phyloP scores from a whole-genome alignment of 352 stramenopile species.

The Plasmopara muralis region DNA sequence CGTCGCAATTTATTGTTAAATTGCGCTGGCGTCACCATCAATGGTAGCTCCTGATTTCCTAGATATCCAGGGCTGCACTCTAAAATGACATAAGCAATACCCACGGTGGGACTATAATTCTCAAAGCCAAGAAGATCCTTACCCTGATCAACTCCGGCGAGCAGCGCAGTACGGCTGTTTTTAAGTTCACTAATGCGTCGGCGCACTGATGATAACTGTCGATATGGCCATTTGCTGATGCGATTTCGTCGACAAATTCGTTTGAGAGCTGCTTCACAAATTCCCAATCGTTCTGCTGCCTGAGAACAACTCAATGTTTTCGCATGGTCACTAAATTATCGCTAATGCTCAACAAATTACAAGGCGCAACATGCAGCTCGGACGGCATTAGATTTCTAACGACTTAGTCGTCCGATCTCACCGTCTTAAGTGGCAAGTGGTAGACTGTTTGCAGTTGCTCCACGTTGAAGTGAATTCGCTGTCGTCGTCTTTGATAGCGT shows the following conservation, averaged over 20 bases:
- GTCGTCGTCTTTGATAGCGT: constrained; percentile 11
- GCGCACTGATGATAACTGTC: constrained; percentile 53
- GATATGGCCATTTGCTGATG: constrained; percentile 71
- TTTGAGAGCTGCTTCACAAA: constrained; percentile 80
- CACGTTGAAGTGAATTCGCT: constrained; percentile 50
- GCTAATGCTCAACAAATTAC: background rate
- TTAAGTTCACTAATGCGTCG: constrained; percentile 40
- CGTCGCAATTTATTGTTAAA: constrained; percentile 17
- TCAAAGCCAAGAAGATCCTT: constrained; percentile 1
- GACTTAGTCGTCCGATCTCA: constrained; percentile 17
- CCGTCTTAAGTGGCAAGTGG: constrained; percentile 65
- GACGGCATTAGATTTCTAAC: too few species aligned
- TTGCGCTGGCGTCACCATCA: constrained; percentile 1
- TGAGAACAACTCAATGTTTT: constrained; percentile 22
- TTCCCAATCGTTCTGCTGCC: constrained; percentile 46
- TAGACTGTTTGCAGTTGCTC: constrained; percentile 54
- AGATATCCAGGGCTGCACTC: background rate
- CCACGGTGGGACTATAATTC: background rate
- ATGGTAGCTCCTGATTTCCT: background rate
- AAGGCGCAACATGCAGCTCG: constrained; percentile 1
- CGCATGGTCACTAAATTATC: constrained; percentile 12
- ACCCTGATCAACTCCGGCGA: constrained; percentile 2
- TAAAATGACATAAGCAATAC: constrained; percentile 1
- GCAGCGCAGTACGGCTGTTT: constrained; percentile 1
- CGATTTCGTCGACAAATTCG: constrained; percentile 66